A percentile compares a stretch with the other conserved stretches of the same genome.
These are phyloP conservation scores for Penicillium alfredii DNA, from an alignment of 495 filamentous ascomycete species.

Conservation along the genomic window DNA sequence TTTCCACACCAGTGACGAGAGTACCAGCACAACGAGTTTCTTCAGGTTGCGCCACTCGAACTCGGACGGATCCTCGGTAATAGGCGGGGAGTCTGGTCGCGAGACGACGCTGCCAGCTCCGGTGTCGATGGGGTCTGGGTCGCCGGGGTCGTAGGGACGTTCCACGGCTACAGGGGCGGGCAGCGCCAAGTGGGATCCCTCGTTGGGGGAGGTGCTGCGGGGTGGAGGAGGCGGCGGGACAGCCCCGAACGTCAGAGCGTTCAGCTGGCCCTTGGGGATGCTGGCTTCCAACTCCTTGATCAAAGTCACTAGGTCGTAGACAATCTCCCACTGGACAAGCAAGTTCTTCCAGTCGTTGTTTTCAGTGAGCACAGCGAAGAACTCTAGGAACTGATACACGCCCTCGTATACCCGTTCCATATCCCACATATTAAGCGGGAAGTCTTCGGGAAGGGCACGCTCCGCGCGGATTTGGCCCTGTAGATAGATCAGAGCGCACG, in stretches of 20 bases:
- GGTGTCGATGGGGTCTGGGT: constrained; percentile 40
- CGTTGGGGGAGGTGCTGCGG: constrained; percentile 25
- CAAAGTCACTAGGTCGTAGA: constrained; percentile 75
- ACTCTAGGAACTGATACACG: constrained; percentile 86
- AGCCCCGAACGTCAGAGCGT: constrained; percentile 34
- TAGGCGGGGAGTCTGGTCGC: constrained; percentile 53
- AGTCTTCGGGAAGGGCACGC: constrained; percentile 64
- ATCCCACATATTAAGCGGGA: constrained; percentile 92
- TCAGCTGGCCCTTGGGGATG: constrained; percentile 66
- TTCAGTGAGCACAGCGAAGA: constrained; percentile 86
- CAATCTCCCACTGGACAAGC: constrained; percentile 81
- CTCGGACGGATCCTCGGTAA: constrained; percentile 72
- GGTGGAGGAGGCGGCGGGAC: constrained; percentile 23
- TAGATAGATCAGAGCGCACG: constrained; percentile 83
- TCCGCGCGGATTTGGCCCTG: constrained; percentile 81
- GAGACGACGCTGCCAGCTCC: constrained; percentile 36
- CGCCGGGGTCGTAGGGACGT: constrained; percentile 50
- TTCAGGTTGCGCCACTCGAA: constrained; percentile 94
- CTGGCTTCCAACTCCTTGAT: constrained; percentile 80
- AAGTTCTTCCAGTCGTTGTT: constrained; percentile 61
- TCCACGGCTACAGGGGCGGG: constrained; percentile 49
- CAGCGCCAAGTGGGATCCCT: constrained; percentile 21
- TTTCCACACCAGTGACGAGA: constrained; percentile 79
- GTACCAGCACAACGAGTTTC: constrained; percentile 80
- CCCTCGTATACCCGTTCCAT: constrained; percentile 90